Percentiles rank a stretch among this genome's conserved stretches.
Conservation (phyloP, 2,329 filamentous ascomycete genomes). For the Botrytis pseudocinerea region DNA sequence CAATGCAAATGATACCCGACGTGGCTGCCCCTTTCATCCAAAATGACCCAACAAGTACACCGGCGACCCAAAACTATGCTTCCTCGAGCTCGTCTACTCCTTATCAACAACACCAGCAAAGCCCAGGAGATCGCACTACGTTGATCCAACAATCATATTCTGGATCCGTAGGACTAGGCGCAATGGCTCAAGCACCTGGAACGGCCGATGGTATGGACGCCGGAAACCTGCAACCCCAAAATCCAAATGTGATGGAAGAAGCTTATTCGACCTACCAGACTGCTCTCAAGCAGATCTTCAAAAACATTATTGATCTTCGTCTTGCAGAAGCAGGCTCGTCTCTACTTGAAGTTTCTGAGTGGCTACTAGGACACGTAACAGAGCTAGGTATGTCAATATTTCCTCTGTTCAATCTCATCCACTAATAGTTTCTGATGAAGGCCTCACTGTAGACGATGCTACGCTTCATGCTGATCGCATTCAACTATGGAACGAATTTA, state of each 20-base stretch:
- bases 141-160: slow-evolving; percentile 57
- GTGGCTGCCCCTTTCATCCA: slow-evolving; percentile 75
- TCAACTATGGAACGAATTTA: slow-evolving; percentile 91
- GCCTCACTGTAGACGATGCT: slow-evolving; percentile 81
- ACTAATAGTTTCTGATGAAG: slow-evolving; percentile 53
- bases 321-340: slow-evolving; percentile 59
- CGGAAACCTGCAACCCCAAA: slow-evolving; percentile 57
- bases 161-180: slow-evolving; percentile 50
- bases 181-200: slow-evolving; percentile 47
- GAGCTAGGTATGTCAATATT: slow-evolving; percentile 59
- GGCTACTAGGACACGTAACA: slow-evolving; percentile 65
- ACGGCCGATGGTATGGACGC: slow-evolving; percentile 52
- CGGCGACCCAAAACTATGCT: slow-evolving; percentile 52
- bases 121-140: slow-evolving; percentile 54
- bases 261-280: slow-evolving; percentile 67
- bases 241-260: slow-evolving; percentile 59
- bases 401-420: slow-evolving; percentile 35
- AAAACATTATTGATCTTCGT: slow-evolving; percentile 59
- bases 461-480: slow-evolving; percentile 73
- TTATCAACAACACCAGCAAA: slow-evolving; percentile 56
- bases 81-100: slow-evolving; percentile 57
- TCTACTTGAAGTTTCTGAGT: slow-evolving; percentile 63
- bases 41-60: slow-evolving; percentile 61
- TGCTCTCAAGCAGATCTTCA: slow-evolving; percentile 62
- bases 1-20: slow-evolving; percentile 75